Conservation (phyloP, 2,329 filamentous ascomycete genomes). For the Aureobasidium sp. region DNA sequence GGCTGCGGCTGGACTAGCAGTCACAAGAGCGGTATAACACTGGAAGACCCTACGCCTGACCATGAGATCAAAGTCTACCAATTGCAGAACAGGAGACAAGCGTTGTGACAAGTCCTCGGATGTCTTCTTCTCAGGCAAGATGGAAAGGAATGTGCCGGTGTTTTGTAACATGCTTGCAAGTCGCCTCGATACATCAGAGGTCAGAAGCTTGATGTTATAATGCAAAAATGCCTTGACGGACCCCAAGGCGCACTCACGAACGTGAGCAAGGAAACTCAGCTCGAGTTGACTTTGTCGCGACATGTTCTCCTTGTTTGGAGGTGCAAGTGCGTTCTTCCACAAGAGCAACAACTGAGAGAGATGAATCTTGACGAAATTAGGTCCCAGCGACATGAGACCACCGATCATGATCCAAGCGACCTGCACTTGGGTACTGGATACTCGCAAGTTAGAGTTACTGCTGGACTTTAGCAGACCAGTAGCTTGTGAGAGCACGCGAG, state of each 20-base stretch:
- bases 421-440: slow-evolving; percentile 91
- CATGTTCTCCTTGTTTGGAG: slow-evolving; percentile 85
- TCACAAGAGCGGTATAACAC: slow-evolving; percentile 87
- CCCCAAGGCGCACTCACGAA: slow-evolving; percentile 86
- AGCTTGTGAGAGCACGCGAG: slow-evolving; percentile 80
- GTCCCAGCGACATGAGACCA: slow-evolving; percentile 89
- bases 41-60: slow-evolving; percentile 87
- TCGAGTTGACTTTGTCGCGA: slow-evolving; percentile 76
- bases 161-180: slow-evolving; percentile 93
- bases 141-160: slow-evolving; percentile 80
- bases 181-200: slow-evolving; percentile 85
- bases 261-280: slow-evolving; percentile 85
- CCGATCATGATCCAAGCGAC: slow-evolving; percentile 97
- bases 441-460: slow-evolving; percentile 78
- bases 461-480: slow-evolving; percentile 89
- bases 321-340: slow-evolving; percentile 96
- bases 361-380: slow-evolving; percentile 98
- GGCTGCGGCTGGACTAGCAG: slow-evolving; percentile 74
- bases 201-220: slow-evolving; percentile 85
- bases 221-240: slow-evolving; percentile 88
- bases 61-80: slow-evolving; percentile 88
- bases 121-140: slow-evolving; percentile 71
- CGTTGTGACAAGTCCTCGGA: slow-evolving; percentile 80
- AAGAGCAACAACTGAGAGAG: slow-evolving; percentile 84
- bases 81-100: slow-evolving; percentile 73